Base-by-base conservation (phyloP, 306 rosid genomes). In the Amphicarpaea edgeworthii region DNA sequence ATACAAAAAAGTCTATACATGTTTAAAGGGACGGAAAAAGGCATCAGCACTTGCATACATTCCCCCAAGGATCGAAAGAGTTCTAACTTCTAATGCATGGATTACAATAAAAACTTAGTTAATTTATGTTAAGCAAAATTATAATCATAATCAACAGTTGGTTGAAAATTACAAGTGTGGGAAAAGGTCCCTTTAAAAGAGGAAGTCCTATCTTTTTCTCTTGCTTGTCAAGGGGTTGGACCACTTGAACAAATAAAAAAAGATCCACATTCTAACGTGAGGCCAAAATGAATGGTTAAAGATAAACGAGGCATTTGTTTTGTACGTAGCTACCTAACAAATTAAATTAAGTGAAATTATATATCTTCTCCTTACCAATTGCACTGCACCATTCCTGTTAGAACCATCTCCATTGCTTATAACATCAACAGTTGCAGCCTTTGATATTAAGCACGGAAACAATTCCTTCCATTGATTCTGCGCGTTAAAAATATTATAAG, bases 391-490 rank as follows among this genome's bases (percentile, higher is more conserved):
- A 73, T 90, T 73, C 68, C 81, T 84, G 54, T 82, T 83, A 20
- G 88, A 81, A 24, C 90, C 93, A 77, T 93, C 99, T 12, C 98
- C 96, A 26, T 78, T 80, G 91, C 87, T 81, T 12, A 96, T 90
- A 15, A 89, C 81, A 83, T 96, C 98, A 9, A 93, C 97, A 0
- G 89, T 85, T 40, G 94, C 98, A 3, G 99, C 97, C 83, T 96
- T 96, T 0, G 99, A 85, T 76, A 96, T 84, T 85, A 92, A 88
- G 63, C 88, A 87, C 16, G 98, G 96, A 82, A 96, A 96, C 99
- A 96, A 90, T 50, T 92, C 99, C 91, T 88, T 92, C 99, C 99
- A 96, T 77, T 90, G 93, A 77, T 90, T 93, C 99, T 96, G 77
- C 83, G 50, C 6, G 2, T 32, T 57, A 58, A 6, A 58, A 58